phyloP scores from a whole-genome alignment of 2,329 filamentous ascomycete species.

The Colletotrichum noveboracense region DNA sequence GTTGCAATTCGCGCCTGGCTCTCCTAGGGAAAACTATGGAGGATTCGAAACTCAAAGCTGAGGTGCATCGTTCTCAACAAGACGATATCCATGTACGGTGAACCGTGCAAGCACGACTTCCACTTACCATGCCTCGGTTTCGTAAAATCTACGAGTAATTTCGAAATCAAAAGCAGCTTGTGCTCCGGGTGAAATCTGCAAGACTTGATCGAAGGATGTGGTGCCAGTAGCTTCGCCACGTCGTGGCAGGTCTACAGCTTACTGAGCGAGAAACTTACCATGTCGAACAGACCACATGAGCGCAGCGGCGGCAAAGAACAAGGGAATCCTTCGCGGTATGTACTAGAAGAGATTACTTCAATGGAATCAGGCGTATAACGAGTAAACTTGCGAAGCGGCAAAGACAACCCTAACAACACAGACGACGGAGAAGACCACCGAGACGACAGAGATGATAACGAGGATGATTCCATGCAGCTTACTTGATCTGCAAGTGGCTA shows the following conservation, averaged over 20 bases:
- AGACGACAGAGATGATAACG: not conserved
- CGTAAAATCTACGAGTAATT: not conserved
- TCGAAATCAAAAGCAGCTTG: not conserved
- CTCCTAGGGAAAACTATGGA: not conserved
- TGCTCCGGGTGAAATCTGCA: accelerated
- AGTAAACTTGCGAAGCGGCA: not conserved
- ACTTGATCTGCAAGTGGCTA: not conserved
- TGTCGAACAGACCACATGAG: not conserved
- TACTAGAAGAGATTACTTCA: not conserved
- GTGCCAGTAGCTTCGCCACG: not conserved
- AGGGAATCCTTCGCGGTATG: not conserved
- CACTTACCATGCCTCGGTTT: not conserved
- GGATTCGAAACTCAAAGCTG: not conserved
- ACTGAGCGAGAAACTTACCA: not conserved
- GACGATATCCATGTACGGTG: not conserved
- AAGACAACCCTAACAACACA: not conserved
- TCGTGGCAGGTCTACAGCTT: not conserved
- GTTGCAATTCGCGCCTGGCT: not conserved
- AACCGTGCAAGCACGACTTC: not conserved
- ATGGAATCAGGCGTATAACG: not conserved
- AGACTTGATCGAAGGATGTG: not conserved
- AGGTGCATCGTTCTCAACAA: not conserved
- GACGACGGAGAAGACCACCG: not conserved
- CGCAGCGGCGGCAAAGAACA: not conserved
- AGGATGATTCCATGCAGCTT: not conserved